Conservation (phyloP, 2,329 filamentous ascomycete species). For the Biscogniauxia marginata region DNA sequence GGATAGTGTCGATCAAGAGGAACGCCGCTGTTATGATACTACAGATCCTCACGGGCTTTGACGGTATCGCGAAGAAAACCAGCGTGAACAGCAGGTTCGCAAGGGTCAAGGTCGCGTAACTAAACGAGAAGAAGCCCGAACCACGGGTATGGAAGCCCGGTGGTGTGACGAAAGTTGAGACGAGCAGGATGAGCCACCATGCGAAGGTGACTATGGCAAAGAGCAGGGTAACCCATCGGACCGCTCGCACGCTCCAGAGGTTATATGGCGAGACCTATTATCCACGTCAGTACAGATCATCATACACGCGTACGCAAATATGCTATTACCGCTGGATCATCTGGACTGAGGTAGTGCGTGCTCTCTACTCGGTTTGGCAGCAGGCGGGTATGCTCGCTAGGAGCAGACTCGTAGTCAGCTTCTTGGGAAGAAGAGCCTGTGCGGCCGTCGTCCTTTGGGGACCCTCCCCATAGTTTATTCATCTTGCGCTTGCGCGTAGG, state of each 20-base stretch:
- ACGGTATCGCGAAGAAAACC: conserved; percentile 85
- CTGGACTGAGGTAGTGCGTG: conserved; percentile 65
- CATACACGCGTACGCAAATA: not conserved
- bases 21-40: conserved; percentile 66
- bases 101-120: conserved; percentile 75
- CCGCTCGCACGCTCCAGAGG: conserved; percentile 81
- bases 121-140: conserved; percentile 88
- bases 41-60: conserved; percentile 72
- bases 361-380: conserved; percentile 66
- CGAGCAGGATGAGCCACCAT: conserved; percentile 93
- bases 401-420: conserved; percentile 20
- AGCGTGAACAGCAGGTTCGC: conserved; percentile 74
- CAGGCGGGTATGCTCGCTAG: conserved; percentile 61
- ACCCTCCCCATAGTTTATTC: conserved; percentile 32
- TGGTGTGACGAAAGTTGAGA: conserved; percentile 86
- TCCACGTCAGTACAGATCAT: conserved; percentile 18
- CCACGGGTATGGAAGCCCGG: conserved; percentile 83
- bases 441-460: conserved; percentile 18
- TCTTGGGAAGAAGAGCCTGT: conserved; percentile 21
- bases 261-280: conserved; percentile 69
- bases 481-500: conserved; percentile 13
- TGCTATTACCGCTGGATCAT: conserved; percentile 71
- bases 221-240: conserved; percentile 74
- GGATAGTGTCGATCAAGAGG: conserved; percentile 71
- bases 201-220: conserved; percentile 74